Percentiles rank a stretch among this genome's conserved stretches.
Evolutionary conservation across 2,329 filamentous ascomycete genomes (phyloP).

Genomic region (Lithohypha guttulata): DNA sequence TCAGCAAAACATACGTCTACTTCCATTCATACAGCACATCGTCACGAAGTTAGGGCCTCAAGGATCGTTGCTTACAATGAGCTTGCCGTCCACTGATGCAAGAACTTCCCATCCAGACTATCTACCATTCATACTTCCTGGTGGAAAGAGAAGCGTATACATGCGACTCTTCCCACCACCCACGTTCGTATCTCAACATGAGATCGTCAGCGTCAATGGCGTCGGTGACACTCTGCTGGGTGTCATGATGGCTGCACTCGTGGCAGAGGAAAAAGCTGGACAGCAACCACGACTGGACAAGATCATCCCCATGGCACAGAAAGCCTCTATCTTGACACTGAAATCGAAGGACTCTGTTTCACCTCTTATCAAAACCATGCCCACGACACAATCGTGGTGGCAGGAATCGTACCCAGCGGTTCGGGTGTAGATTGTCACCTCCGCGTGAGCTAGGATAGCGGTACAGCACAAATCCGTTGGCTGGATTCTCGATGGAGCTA

Average conservation of each 20-base stretch:
- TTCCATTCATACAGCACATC: constrained; percentile 78
- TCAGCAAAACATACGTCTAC: constrained; percentile 69
- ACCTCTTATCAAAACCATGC: constrained; percentile 3
- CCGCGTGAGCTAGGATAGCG: too few relatives aligned
- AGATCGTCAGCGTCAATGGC: constrained; percentile 84
- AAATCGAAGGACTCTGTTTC: constrained; percentile 61
- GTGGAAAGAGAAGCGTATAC: constrained; percentile 81
- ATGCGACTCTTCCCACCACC: constrained; percentile 64
- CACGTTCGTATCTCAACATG: constrained; percentile 47
- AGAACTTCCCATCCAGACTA: constrained; percentile 52
- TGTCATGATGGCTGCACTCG: constrained; percentile 68
- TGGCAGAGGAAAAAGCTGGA: constrained; percentile 31
- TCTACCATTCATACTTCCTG: constrained; percentile 64
- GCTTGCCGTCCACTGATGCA: constrained; percentile 58
- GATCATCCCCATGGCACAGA: constrained; percentile 69
- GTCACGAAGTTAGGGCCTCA: constrained; percentile 69
- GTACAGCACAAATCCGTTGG: too few relatives aligned
- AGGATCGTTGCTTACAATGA: constrained; percentile 64
- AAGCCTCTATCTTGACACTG: constrained; percentile 67
- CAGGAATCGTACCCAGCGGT: too few relatives aligned
- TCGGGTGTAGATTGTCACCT: too few relatives aligned
- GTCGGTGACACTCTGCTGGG: constrained; percentile 90
- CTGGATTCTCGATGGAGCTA: too few relatives aligned
- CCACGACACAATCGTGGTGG: too few relatives aligned
- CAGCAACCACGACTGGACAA: constrained; percentile 40